These are phyloP conservation scores for Penicillium ochrochloron DNA, from an alignment of 495 filamentous ascomycete genomes.

Conservation along the genomic window DNA sequence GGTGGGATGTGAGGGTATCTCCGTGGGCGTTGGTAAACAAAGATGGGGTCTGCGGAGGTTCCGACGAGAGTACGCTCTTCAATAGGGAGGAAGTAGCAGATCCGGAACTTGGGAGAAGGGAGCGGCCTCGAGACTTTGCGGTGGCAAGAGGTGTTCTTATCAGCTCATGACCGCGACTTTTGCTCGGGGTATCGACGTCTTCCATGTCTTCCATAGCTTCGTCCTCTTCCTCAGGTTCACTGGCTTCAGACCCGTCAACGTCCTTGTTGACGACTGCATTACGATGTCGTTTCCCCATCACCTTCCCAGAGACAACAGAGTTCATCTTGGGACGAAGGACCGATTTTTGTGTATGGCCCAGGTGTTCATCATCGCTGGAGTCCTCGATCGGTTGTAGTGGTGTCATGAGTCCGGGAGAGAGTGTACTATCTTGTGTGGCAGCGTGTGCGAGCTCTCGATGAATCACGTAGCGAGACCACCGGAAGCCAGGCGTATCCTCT, in stretches of 20 bases:
- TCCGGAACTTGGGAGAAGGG: slow-evolving; percentile 38
- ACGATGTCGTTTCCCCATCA: slow-evolving; percentile 55
- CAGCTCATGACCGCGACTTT: slow-evolving; percentile 45
- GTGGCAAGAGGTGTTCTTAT: slow-evolving; percentile 50
- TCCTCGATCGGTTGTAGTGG: slow-evolving; percentile 41
- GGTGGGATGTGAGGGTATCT: slow-evolving; percentile 42
- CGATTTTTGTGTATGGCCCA: slow-evolving; percentile 51
- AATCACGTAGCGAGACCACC: slow-evolving; percentile 51
- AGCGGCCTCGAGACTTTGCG: slow-evolving; percentile 40
- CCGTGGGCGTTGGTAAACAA: slow-evolving; percentile 32
- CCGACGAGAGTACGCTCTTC: slow-evolving; percentile 40
- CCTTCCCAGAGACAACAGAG: slow-evolving; percentile 41
- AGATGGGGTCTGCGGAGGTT: slow-evolving; percentile 21
- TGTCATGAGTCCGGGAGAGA: slow-evolving; percentile 39
- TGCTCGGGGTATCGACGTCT: slow-evolving; percentile 52
- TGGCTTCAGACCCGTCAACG: slow-evolving; percentile 37
- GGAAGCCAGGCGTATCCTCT: slow-evolving; percentile 41
- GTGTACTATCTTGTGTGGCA: slow-evolving; percentile 27
- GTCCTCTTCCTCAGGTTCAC: slow-evolving; percentile 42
- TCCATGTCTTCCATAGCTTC: slow-evolving; percentile 37
- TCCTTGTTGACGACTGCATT: slow-evolving; percentile 36
- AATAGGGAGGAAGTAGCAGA: slow-evolving; percentile 37
- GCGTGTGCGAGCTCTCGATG: slow-evolving; percentile 48
- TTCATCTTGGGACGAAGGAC: slow-evolving; percentile 56
- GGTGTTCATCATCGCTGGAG: slow-evolving; percentile 48